Evolutionary conservation across 164 flowering plant species (phyloP).

Genomic region (Amborella trichopoda): DNA sequence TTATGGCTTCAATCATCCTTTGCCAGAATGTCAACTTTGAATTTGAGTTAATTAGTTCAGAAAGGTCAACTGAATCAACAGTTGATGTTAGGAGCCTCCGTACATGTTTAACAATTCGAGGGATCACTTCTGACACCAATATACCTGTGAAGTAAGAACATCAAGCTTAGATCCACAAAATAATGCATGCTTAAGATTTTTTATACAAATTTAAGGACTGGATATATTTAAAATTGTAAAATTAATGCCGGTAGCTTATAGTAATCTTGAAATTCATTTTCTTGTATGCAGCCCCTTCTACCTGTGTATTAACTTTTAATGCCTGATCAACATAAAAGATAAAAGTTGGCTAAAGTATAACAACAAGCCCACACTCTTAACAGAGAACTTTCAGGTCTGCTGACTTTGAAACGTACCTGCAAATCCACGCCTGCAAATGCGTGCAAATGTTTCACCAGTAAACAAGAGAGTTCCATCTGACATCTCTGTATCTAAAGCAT

Average conservation of each 20-base stretch:
- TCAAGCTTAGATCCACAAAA: not conserved
- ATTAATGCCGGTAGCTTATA: too few relatives aligned
- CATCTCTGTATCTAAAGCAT: constrained; percentile 5
- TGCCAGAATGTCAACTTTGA: constrained; percentile 48
- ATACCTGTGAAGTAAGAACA: constrained; percentile 46
- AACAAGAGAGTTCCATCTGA: constrained; percentile 36
- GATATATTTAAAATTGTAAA: too few relatives aligned
- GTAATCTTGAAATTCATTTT: too few relatives aligned
- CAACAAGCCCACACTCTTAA: too few relatives aligned
- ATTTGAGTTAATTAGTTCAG: constrained; percentile 28
- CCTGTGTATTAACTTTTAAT: too few relatives aligned
- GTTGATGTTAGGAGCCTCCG: constrained; percentile 21
- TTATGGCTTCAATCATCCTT: constrained; percentile 54
- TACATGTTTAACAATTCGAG: constrained; percentile 40
- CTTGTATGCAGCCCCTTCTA: too few relatives aligned
- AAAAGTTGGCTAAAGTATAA: too few relatives aligned
- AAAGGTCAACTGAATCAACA: constrained; percentile 9
- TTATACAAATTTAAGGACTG: too few relatives aligned
- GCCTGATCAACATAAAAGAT: too few relatives aligned
- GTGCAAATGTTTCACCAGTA: constrained; percentile 71
- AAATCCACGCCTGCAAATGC: constrained; percentile 88
- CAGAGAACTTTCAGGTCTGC: too few relatives aligned
- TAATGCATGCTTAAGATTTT: not conserved
- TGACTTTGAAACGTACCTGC: too few relatives aligned
- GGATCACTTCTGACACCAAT: constrained; percentile 44